phyloP scores from a whole-genome alignment of 2,329 filamentous ascomycete genomes.

The Cylindrodendrum hubeiense region DNA sequence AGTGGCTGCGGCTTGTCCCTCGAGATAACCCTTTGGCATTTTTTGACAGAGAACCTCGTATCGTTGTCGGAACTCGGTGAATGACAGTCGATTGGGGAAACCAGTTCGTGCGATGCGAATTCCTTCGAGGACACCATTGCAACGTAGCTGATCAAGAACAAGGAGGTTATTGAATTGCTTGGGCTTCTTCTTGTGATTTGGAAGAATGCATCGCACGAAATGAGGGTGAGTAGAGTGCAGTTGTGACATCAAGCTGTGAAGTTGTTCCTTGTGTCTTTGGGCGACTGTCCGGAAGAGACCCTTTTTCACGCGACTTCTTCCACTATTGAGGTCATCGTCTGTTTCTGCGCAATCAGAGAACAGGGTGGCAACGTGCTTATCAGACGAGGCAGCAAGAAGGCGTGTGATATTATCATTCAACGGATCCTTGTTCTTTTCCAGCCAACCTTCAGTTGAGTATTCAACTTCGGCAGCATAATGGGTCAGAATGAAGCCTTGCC shows the following conservation, averaged over 20 bases:
- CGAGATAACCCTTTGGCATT: conserved; percentile 91
- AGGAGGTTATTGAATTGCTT: conserved; percentile 92
- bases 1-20: conserved; percentile 86
- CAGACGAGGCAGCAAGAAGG: conserved; percentile 83
- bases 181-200: conserved; percentile 96
- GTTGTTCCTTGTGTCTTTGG: conserved; percentile 96
- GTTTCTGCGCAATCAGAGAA: conserved; percentile 90
- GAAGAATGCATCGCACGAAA: conserved; percentile 97
- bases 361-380: conserved; percentile 85
- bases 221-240: conserved; percentile 97
- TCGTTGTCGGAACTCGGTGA: conserved; percentile 92
- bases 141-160: conserved; percentile 97
- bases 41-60: conserved; percentile 94
- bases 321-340: conserved; percentile 78
- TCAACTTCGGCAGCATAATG: conserved; percentile 99
- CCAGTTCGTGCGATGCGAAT: conserved; percentile 97
- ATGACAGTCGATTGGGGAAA: conserved; percentile 93
- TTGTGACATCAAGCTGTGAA: conserved; percentile 96
- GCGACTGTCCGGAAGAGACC: conserved; percentile 97
- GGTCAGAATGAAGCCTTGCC: conserved; percentile 93
- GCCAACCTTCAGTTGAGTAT: conserved; percentile 93
- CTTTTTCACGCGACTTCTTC: conserved; percentile 90
- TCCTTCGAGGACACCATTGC: conserved; percentile 98
- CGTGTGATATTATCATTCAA: conserved; percentile 97
- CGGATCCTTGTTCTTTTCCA: conserved; percentile 99